phyloP scores from a whole-genome alignment of 139 green algal genomes.

The Chlamydomonas sphaeroides region DNA sequence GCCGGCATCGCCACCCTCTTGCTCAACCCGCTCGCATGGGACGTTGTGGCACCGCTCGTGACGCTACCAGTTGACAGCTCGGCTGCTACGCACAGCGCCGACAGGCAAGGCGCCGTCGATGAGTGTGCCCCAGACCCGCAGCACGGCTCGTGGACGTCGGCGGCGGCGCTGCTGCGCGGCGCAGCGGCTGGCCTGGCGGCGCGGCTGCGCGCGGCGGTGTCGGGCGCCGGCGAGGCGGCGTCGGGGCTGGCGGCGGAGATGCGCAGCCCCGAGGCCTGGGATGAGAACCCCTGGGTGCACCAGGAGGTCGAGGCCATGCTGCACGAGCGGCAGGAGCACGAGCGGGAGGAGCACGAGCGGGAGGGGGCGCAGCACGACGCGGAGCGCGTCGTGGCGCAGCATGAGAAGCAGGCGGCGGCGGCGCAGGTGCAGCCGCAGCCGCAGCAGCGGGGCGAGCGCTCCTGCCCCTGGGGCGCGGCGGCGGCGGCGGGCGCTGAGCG shows the following conservation, averaged over 20 bases:
- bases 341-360: not conserved
- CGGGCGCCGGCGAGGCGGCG: not conserved
- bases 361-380: not conserved
- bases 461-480: not conserved
- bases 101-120: too few relatives aligned
- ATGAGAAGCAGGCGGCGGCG: not conserved
- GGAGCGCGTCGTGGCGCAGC: too few relatives aligned
- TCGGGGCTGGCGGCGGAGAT: not conserved
- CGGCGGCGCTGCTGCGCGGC: not conserved
- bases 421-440: not conserved
- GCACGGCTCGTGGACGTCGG: not conserved
- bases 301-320: not conserved
- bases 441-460: not conserved
- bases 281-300: not conserved
- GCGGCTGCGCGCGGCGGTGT: not conserved
- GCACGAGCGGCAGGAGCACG: not conserved
- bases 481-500: too few relatives aligned
- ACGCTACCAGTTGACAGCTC: too few relatives aligned
- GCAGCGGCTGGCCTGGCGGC: not conserved
- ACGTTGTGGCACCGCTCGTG: not conserved
- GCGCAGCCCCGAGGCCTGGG: not conserved
- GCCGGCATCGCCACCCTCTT: not conserved
- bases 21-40: not conserved
- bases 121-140: not conserved
- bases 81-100: too few relatives aligned